Percentiles rank a stretch among this genome's conserved stretches.
Evolutionary conservation across 1,139 yeast genomes (phyloP).

Genomic region (Kodamaea arcana): DNA sequence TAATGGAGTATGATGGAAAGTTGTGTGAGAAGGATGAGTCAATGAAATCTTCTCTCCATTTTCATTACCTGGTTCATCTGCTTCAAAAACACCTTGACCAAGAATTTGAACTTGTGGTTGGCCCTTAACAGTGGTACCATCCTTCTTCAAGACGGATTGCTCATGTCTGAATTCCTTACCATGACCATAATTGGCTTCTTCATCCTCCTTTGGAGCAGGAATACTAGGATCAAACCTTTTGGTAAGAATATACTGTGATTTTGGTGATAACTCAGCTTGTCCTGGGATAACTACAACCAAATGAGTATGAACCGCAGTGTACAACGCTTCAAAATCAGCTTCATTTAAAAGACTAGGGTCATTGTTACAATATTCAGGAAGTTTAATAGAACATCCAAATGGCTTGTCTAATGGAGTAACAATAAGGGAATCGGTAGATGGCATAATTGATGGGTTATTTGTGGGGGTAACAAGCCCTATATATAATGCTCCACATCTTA

Average conservation of each 20-base stretch:
- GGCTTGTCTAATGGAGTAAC: constrained; percentile 51
- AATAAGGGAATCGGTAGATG: constrained; percentile 10
- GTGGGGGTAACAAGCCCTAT: too few relatives aligned
- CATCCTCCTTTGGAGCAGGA: constrained; percentile 42
- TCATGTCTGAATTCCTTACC: constrained; percentile 79
- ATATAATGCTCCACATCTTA: too few relatives aligned
- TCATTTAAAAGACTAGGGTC: constrained; percentile 74
- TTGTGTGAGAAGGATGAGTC: constrained; percentile 79
- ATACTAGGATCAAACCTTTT: constrained; percentile 74
- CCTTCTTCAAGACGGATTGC: constrained; percentile 72
- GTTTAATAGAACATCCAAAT: constrained; percentile 62
- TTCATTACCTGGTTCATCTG: constrained; percentile 64
- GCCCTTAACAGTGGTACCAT: constrained; percentile 70
- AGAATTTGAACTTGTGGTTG: constrained; percentile 88
- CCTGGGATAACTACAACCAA: constrained; percentile 71
- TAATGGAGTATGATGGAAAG: constrained; percentile 68
- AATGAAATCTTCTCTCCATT: constrained; percentile 54
- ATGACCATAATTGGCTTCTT: constrained; percentile 69
- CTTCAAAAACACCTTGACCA: constrained; percentile 74
- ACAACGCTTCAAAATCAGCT: constrained; percentile 57
- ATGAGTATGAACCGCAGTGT: constrained; percentile 60
- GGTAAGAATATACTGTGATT: constrained; percentile 70
- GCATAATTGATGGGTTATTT: too few relatives aligned
- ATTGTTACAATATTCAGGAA: constrained; percentile 61
- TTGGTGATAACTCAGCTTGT: constrained; percentile 62